Conservation (phyloP, 2,329 filamentous ascomycete species). For the Scorias spongiosa region DNA sequence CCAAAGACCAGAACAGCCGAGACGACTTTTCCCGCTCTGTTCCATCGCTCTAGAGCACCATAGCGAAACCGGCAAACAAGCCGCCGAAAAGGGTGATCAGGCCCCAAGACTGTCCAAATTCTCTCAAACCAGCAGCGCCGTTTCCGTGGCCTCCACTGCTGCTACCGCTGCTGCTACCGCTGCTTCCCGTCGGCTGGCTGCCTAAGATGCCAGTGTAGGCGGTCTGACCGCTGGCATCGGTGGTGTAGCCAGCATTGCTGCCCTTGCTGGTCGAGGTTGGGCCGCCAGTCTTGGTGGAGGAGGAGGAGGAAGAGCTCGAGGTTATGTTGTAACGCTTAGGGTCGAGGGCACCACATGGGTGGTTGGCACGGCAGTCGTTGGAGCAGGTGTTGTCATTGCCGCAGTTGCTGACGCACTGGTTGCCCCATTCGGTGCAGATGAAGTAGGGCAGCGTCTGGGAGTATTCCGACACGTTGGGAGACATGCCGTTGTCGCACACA, state of each 20-base stretch:
- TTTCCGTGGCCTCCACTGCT: conserved; percentile 1
- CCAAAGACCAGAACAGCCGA: background rate
- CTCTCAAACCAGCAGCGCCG: conserved; percentile 7
- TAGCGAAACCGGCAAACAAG: conserved; percentile 43
- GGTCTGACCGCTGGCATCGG: conserved; percentile 19
- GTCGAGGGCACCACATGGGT: conserved; percentile 57
- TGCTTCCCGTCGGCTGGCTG: conserved; percentile 7
- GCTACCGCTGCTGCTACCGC: conserved; percentile 18
- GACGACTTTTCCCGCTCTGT: background rate
- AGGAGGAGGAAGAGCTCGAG: conserved; percentile 26
- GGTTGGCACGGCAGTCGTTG: conserved; percentile 44
- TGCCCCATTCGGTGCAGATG: conserved; percentile 56
- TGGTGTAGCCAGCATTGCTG: conserved; percentile 20
- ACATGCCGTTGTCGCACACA: conserved; percentile 49
- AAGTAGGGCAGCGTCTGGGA: conserved; percentile 66
- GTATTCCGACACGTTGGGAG: conserved; percentile 63
- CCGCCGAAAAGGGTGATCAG: conserved; percentile 38
- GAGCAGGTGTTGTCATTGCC: conserved; percentile 42
- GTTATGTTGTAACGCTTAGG: conserved; percentile 46
- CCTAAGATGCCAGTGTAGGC: conserved; percentile 32
- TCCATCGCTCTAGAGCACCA: conserved; percentile 14
- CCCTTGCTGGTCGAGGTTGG: conserved; percentile 10
- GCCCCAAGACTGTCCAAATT: conserved; percentile 42
- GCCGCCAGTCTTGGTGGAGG: conserved; percentile 20
- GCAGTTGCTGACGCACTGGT: conserved; percentile 50